Base-by-base conservation (phyloP, 2,329 filamentous ascomycete genomes). In the Aspergillus sp. region DNA sequence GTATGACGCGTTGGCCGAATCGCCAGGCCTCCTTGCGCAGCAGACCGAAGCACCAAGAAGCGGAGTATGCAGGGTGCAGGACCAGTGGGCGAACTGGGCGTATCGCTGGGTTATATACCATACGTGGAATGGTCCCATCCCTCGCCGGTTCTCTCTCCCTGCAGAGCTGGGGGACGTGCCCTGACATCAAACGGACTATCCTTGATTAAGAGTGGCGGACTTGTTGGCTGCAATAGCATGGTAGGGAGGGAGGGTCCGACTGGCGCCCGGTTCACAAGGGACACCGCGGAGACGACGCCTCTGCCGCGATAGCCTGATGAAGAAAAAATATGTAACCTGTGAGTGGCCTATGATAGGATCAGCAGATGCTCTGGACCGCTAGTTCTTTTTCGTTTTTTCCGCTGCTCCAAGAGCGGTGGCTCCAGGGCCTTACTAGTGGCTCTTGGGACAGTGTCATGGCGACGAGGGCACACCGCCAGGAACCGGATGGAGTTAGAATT, bases 1-100 rank as follows among this genome's bases (percentile, higher is more conserved):
- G 61, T 65, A 60, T 66, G 64, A 67, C 65, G 64, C 58, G 65
- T 65, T 65, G 56, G 46, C 50, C 54, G 53, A 60, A 49, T 52
- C 57, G 54, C 49, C 49, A 52, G 52, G 48, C 53, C 48, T 55
- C 54, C 44, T 41, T 57, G 56, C 57, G 61, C 58, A 40, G 60
- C 54, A 60, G 57, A 52, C 49, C 51, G 33, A 54, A 55, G 54
- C 51, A 59, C 59, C 51, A 56, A 55, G 50, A 54, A 61, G 56
- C 56, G 54, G 60, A 63, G 57, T 61, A 47, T 56, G 61, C 61
- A 61, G 61, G 57, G 50, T 56, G 62, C 58, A 63, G 61, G 34
- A 56, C 48, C 41, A 34, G 39, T 40, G 44, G 48, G 33, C 53
- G 50, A 41, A 52, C 37, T 56, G 56, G 59, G 37, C 20, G 37